Percentiles rank a stretch among this genome's conserved stretches.
Evolutionary conservation across 164 flowering plant genomes (phyloP).

Genomic region (Cinnamomum chago): DNA sequence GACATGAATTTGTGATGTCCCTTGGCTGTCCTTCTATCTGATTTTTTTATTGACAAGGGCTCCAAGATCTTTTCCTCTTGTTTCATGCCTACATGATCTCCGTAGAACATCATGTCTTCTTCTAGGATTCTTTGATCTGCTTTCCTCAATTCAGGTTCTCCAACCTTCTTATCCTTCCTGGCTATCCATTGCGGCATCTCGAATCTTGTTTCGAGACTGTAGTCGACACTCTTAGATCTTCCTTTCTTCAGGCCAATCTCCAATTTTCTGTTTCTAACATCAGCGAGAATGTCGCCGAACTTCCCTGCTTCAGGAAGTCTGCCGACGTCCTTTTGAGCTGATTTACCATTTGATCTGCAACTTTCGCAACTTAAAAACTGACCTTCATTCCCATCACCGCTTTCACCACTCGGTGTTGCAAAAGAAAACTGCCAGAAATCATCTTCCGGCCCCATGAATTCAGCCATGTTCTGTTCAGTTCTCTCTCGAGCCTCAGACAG

Average conservation of each 20-base stretch:
- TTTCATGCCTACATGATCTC: constrained; percentile 1
- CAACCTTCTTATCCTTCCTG: constrained; percentile 12
- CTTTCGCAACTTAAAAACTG: constrained; percentile 22
- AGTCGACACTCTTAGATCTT: constrained; percentile 3
- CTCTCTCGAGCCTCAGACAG: constrained; percentile 10
- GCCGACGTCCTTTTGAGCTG: constrained; percentile 5
- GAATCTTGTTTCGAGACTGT: constrained; percentile 11
- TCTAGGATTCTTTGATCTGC: neutral
- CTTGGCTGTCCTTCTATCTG: neutral
- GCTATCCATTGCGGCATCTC: constrained; percentile 15
- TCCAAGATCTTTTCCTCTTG: neutral
- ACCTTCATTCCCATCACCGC: constrained; percentile 14
- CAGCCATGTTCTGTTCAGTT: neutral
- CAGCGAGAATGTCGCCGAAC: constrained; percentile 23
- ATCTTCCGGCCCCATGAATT: constrained; percentile 18
- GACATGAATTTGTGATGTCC: neutral
- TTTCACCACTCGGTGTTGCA: constrained; percentile 30
- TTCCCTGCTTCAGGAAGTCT: constrained; percentile 7
- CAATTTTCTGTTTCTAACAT: constrained; percentile 20
- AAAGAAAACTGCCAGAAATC: constrained; percentile 50
- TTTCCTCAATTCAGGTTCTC: constrained; percentile 3
- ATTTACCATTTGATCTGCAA: constrained; percentile 15
- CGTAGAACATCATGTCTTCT: constrained; percentile 9
- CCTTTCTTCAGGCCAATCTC: neutral
- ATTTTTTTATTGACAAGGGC: neutral